Evolutionary conservation across 495 filamentous ascomycete genomes (phyloP).

Genomic region (Aspergillus cavernicola): DNA sequence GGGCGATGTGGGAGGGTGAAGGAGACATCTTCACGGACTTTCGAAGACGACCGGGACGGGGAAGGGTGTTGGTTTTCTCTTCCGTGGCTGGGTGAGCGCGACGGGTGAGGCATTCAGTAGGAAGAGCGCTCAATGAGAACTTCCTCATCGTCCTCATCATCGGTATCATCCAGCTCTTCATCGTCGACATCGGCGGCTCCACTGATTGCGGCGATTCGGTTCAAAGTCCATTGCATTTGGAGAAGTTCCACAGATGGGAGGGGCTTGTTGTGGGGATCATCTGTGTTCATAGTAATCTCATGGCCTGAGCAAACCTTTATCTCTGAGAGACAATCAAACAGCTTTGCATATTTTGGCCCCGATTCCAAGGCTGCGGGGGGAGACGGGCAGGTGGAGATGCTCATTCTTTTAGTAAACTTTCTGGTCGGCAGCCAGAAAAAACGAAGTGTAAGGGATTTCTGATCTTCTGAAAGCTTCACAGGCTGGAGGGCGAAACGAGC

Average conservation of each 20-base stretch:
- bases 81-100: too few relatives aligned
- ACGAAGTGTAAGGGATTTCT: not conserved
- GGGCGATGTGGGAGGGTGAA: too few relatives aligned
- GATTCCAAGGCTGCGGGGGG: not conserved
- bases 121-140: too few relatives aligned
- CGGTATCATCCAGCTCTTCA: too few relatives aligned
- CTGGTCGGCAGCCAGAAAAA: not conserved
- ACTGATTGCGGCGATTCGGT: too few relatives aligned
- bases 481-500: not conserved
- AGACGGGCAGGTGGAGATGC: too few relatives aligned
- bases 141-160: too few relatives aligned
- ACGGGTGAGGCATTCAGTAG: too few relatives aligned
- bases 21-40: too few relatives aligned
- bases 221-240: not conserved
- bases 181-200: too few relatives aligned
- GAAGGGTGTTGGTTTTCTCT: too few relatives aligned
- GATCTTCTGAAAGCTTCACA: not conserved
- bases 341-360: not conserved
- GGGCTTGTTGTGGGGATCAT: not conserved
- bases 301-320: not conserved
- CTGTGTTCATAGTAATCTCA: not conserved
- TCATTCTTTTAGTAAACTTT: not conserved
- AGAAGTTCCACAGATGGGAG: not conserved
- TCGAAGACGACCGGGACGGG: too few relatives aligned
- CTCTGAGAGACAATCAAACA: not conserved